Base-by-base conservation (phyloP, 495 filamentous ascomycete genomes). In the Melanomma pulvis-pyrius region DNA sequence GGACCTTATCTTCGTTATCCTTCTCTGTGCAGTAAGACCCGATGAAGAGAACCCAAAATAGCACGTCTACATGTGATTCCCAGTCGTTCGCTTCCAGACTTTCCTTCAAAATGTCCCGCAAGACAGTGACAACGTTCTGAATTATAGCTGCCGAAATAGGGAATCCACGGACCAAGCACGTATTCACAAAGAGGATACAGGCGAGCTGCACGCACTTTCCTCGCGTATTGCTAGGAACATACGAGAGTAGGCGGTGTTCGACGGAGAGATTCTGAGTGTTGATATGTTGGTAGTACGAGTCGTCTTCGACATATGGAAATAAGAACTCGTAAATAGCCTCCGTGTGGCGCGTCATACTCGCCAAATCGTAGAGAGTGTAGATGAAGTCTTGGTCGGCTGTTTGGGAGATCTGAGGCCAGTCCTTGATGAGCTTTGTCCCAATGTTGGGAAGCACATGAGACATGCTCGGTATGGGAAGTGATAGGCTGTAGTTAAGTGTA, bases 241-340 rank as follows among this genome's bases (percentile, higher is more conserved):
- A 48, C 2, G 56, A 48, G 30, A 59, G 56, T 17, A 59, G 24
- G 25, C 56, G 36, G 30, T 59, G 56, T 41, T 59, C 56, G 17
- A 59, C 22, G 1, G 22, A 48, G 4, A 59, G 41, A 48, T 59
- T 59, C 11, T 47, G 56, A 25, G 22, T 5, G 25, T 47, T 47
- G 7, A 59, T 59, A n/a, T 46, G 26, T 29, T 59, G 36, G 15
- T 28, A 47, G 41, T 59, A 59, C 5, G 56, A 19, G 19, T 59
- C 56, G 21, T 46, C 25, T 25, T 47, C 41, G 1, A 25, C 19
- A 39, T 41, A 49, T 15, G 56, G 56, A 25, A 47, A 59, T 28
- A 48, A 15, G 12, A 36, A 17, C 9, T 29, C 36, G 30, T 30
- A 59, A 1, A 59, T 26, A 17, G 56, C 36, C 25, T 59, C 56